Base-by-base conservation (phyloP, 805 yeast species). In the Schwanniomyces polymorphus region DNA sequence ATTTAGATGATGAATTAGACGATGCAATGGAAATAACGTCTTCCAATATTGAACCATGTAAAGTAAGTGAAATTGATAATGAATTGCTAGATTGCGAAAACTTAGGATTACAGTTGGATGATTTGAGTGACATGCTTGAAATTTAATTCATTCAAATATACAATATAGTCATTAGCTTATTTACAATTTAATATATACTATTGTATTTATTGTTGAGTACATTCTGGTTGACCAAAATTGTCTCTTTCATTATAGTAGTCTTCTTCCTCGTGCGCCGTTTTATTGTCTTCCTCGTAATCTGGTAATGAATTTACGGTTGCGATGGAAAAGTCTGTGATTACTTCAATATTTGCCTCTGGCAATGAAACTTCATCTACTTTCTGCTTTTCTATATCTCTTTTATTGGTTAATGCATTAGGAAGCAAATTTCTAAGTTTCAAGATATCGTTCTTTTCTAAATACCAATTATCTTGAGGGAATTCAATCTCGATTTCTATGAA, bases 391-490 rank as follows among this genome's bases (percentile, higher is more conserved):
- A 53, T 54, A 38, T 60, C 67, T 9, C 37, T 46, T 41, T 60
- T 60, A 42, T 53, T 60, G n/a, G 53, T 51, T 35, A 67, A 55
- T 2, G 59, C 67, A 47, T 48, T 64, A 4, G 88, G 91, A 42
- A 87, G 67, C 17, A 85, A 67, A 48, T 81, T 79, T 53, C 70
- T 74, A 44, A 87, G 68, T 50, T 75, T 79, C 21, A 65, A 48
- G 3, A 84, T 45, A 58, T 90, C 97, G 47, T 81, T 75, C 56
- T 77, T 80, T 62, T 90, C 97, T 54, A 80, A 65, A 58, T 85
- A 84, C 97, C 97, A 91, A 58, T 84, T 80, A 64, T 90, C 95
- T 29, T 76, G 75, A 2, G 97, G 97, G 63, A 91, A 91, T 55
- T 84, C 89, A 44, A 91, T 81, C 17, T 80, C 80, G n/a, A 88